Conservation (phyloP, 257 asterid species). For the Echites panduratus region DNA sequence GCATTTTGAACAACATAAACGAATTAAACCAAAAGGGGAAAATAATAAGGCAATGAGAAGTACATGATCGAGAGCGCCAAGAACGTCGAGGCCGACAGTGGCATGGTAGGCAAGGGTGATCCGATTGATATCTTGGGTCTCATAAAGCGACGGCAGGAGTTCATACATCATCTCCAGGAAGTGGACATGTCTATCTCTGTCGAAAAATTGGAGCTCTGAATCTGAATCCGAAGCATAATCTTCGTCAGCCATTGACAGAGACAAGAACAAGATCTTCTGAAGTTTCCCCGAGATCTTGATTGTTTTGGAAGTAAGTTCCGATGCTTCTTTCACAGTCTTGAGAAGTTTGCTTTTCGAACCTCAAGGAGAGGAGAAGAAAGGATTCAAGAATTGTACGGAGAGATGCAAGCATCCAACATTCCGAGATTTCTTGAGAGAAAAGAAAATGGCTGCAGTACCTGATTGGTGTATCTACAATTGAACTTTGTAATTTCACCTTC, state of each 20-base stretch:
- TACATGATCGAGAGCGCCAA: conserved; percentile 70
- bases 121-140: conserved; percentile 82
- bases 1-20: background rate
- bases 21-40: background rate
- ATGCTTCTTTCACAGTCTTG: background rate
- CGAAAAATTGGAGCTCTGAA: conserved; percentile 36
- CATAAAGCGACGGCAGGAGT: conserved; percentile 59
- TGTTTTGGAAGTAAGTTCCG: background rate
- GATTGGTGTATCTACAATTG: too few relatives aligned
- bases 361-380: background rate
- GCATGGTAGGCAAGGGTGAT: conserved; percentile 81
- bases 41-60: background rate
- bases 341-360: background rate
- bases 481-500: too few relatives aligned
- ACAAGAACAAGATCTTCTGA: background rate
- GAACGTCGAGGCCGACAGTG: conserved; percentile 70
- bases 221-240: conserved; percentile 13
- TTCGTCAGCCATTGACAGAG: conserved; percentile 22
- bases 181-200: conserved; percentile 62
- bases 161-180: conserved; percentile 73
- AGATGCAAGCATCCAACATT: background rate
- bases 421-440: background rate
- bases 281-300: background rate
- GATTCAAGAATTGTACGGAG: background rate
- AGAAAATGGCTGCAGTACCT: background rate